A percentile compares a stretch with the other conserved stretches of the same genome.
Conservation (phyloP, 2,329 filamentous ascomycete genomes). For the Phialemoniopsis sp. region DNA sequence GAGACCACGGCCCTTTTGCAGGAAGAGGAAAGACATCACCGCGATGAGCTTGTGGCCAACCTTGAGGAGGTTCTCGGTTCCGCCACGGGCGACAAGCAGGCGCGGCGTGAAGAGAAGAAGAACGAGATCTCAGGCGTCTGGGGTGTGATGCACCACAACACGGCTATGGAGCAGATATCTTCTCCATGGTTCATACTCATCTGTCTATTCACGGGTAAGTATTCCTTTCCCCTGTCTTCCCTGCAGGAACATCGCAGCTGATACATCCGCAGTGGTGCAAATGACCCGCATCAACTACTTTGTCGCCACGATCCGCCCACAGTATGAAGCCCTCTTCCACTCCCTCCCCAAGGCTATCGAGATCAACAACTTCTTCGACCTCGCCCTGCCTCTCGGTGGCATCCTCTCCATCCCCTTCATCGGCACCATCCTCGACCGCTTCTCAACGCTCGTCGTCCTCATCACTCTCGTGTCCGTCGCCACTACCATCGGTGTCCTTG, state of each 20-base stretch:
- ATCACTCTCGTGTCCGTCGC: conserved; percentile 65
- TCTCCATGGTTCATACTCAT: conserved; percentile 85
- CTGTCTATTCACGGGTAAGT: conserved; percentile 67
- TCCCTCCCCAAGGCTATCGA: conserved; percentile 56
- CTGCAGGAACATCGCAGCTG: too few relatives aligned
- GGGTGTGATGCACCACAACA: conserved; percentile 75
- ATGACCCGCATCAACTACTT: conserved; percentile 90
- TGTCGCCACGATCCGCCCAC: conserved; percentile 77
- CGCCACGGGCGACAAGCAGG: conserved; percentile 56
- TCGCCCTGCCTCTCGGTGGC: conserved; percentile 73
- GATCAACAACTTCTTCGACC: conserved; percentile 82
- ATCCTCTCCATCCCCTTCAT: conserved; percentile 85
- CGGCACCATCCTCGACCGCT: conserved; percentile 72
- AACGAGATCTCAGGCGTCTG: conserved; percentile 74
- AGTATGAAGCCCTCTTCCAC: conserved; percentile 73
- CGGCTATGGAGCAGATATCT: conserved; percentile 67
- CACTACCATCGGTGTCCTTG: conserved; percentile 72
- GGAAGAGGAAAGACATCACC: conserved; percentile 54
- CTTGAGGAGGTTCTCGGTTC: conserved; percentile 72
- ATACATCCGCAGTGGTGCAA: conserved; percentile 62
- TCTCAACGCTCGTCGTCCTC: conserved; percentile 69
- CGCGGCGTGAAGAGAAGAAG: conserved; percentile 63
- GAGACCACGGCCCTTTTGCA: conserved; percentile 51
- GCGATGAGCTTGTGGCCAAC: conserved; percentile 61
- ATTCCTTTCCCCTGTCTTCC: too few relatives aligned